Evolutionary conservation across 768 basidiomycete species (phyloP), one percentile per base, ranked within the genome.

Genomic region (Termitomyces sp.): DNA sequence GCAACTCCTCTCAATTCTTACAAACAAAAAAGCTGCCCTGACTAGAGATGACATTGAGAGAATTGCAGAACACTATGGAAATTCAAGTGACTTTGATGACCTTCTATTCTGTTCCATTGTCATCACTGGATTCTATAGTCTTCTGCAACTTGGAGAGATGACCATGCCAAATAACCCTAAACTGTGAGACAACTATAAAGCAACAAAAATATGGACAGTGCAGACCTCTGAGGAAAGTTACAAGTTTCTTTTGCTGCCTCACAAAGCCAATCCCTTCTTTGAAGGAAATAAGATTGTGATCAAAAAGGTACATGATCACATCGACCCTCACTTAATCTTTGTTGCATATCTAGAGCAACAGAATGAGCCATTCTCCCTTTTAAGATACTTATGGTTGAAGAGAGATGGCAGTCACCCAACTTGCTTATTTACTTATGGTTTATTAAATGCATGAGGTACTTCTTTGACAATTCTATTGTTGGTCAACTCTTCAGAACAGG

Each of bases 401-500:
- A 3, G 8, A 1, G 9, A 49, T n/a, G 65, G 64, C n/a, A n/a
- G 8, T 0, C 33, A 61, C 5, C 68, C 65, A 16, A 64, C 55
- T 1, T 42, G 67, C n/a, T n/a, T n/a, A n/a, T n/a, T n/a, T n/a
- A n/a, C 2, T 33, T 47, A 2, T 69, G 58, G 49, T 67, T 69
- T 47, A 64, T 64, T 0, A 14, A 14, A 1, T 42, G 58, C 0
- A 42, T 69, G 0, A 37, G 49, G 2, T 2, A 3, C 0, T 64
- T 62, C 49, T 64, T 62, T 30, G 55, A 56, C 13, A 42, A 37
- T 0, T 48, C 54, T 33, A 27, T 71, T 33, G 64, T 61, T 20
- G 78, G 78, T 1, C 79, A 80, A 36, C 77, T 74, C 0, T 34
- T 77, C 34, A 67, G 73, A 18, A 65, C 74, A 0, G 74, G 77